Percentiles rank a stretch among this genome's conserved stretches.
Evolutionary conservation across 192 early-diverging fungal species (phyloP).

Genomic region (Coemansia sp.): DNA sequence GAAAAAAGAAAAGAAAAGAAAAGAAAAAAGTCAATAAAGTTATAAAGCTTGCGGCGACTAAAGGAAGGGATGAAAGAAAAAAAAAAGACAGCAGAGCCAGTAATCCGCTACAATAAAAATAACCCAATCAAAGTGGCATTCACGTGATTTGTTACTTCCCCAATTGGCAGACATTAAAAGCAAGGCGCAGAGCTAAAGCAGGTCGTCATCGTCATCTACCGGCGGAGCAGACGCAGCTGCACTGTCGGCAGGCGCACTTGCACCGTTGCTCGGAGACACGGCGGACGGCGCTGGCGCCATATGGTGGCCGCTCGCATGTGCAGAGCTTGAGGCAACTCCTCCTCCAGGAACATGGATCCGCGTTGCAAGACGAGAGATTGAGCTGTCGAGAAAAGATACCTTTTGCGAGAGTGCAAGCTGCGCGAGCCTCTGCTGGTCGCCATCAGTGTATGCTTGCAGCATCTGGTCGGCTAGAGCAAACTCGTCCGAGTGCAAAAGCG

Average conservation of each 20-base stretch:
- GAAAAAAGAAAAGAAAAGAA: background rate
- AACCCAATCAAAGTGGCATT: background rate
- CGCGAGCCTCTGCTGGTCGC: constrained; percentile 43
- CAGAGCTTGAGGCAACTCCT: background rate
- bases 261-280: background rate
- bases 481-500: constrained; percentile 37
- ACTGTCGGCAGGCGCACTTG: background rate
- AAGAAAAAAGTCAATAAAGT: background rate
- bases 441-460: constrained; percentile 39
- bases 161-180: background rate
- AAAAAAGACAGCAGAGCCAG: background rate
- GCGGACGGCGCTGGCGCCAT: background rate
- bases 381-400: constrained; percentile 29
- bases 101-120: background rate
- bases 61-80: background rate
- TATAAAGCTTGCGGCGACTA: background rate
- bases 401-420: constrained; percentile 22
- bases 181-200: constrained; percentile 18
- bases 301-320: background rate
- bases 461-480: constrained; percentile 34
- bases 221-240: constrained; percentile 6
- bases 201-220: constrained; percentile 33
- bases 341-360: constrained; percentile 26
- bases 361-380: constrained; percentile 32
- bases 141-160: background rate